A percentile compares a stretch with the other conserved stretches of the same genome.
phyloP scores from a whole-genome alignment of 257 asterid species.

The Echites panduratus region DNA sequence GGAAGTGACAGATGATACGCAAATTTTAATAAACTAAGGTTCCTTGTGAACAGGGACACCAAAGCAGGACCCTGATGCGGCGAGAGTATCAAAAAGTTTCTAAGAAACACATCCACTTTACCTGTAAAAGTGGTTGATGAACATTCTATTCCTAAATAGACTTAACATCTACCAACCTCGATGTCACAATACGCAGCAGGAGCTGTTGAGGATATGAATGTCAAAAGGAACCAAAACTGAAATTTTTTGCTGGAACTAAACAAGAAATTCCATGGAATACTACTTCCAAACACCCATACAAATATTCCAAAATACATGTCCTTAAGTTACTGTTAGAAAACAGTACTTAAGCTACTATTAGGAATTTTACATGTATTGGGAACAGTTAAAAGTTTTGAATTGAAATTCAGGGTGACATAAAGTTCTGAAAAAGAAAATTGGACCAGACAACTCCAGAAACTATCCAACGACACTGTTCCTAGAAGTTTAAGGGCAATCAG shows the following conservation, averaged over 20 bases:
- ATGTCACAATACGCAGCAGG: neutral
- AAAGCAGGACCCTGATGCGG: constrained; percentile 5
- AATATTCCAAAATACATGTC: constrained; percentile 2
- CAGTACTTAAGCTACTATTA: neutral
- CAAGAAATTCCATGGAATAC: neutral
- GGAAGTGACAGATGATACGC: neutral
- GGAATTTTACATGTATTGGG: neutral
- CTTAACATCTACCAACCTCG: constrained; percentile 7
- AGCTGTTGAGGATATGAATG: neutral
- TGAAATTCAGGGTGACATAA: constrained; percentile 1
- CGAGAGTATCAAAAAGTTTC: neutral
- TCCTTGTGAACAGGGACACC: neutral
- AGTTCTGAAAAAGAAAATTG: constrained; percentile 4
- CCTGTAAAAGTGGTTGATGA: constrained; percentile 13
- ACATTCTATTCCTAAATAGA: constrained; percentile 11
- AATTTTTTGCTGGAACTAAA: neutral
- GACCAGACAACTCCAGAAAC: constrained; percentile 13
- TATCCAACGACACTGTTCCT: constrained; percentile 18
- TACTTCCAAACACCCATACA: neutral
- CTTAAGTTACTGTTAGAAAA: neutral
- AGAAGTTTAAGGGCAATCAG: constrained; percentile 1
- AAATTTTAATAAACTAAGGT: no score
- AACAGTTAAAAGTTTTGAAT: neutral
- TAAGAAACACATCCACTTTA: neutral
- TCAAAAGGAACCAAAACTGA: constrained; percentile 1